These are phyloP conservation scores for Lodderomyces orthopsilosis DNA, from an alignment of 1,139 yeast genomes.

Conservation along the genomic window DNA sequence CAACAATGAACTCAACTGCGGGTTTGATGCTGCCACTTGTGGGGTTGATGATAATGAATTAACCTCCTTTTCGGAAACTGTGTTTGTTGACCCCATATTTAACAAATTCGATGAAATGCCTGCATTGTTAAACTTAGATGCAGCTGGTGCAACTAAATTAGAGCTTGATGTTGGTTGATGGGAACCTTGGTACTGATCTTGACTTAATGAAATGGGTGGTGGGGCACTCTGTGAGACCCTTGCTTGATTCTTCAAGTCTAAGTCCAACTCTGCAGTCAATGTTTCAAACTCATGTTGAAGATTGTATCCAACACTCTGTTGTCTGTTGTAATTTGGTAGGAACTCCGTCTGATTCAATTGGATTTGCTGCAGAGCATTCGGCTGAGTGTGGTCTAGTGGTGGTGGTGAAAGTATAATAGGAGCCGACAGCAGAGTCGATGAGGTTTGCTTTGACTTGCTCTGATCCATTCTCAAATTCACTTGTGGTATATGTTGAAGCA, in stretches of 20 bases:
- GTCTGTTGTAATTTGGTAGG: constrained; percentile 20
- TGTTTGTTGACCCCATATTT: constrained; percentile 11
- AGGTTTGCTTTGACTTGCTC: neutral
- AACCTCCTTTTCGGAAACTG: too few species aligned
- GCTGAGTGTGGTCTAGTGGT: constrained; percentile 25
- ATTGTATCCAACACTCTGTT: constrained; percentile 44
- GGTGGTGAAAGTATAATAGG: constrained; percentile 45
- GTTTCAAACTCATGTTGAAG: constrained; percentile 49
- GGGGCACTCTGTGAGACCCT: constrained; percentile 7
- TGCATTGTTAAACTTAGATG: constrained; percentile 12
- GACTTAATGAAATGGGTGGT: neutral
- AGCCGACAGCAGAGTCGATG: constrained; percentile 17
- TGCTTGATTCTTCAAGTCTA: constrained; percentile 30
- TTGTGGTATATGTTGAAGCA: too few species aligned
- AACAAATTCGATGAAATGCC: constrained; percentile 9
- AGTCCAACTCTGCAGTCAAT: constrained; percentile 45
- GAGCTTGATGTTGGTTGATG: neutral
- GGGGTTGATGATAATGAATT: constrained; percentile 26
- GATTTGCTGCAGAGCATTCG: constrained; percentile 9
- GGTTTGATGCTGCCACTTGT: constrained; percentile 8
- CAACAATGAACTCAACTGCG: constrained; percentile 12
- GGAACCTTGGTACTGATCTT: too few species aligned
- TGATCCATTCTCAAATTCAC: constrained; percentile 3
- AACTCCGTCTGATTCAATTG: neutral
- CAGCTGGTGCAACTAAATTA: constrained; percentile 14